Percentiles rank a stretch among this genome's conserved stretches.
phyloP scores from a whole-genome alignment of 2,329 filamentous ascomycete genomes.

The Sporothrix pseudoabietina region DNA sequence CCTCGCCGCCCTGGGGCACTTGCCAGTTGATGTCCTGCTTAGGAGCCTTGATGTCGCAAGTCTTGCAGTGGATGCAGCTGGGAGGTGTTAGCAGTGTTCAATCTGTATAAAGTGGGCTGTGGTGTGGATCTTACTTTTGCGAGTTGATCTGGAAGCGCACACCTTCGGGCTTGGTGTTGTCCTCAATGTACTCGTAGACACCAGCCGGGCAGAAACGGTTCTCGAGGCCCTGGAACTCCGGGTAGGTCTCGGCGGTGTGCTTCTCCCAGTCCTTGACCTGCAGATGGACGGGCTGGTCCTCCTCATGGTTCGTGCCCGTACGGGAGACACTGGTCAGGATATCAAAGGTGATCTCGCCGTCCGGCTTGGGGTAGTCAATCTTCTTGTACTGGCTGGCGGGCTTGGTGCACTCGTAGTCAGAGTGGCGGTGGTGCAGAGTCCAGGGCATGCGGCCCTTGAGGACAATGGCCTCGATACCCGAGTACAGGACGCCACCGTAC shows the following conservation, averaged over 20 bases:
- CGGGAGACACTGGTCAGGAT: slow-evolving; percentile 93
- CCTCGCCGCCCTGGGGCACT: slow-evolving; percentile 87
- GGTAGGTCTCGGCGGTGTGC: slow-evolving; percentile 81
- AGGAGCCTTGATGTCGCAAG: slow-evolving; percentile 97
- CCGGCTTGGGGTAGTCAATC: slow-evolving; percentile 96
- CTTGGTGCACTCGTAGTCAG: slow-evolving; percentile 79
- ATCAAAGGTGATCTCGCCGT: slow-evolving; percentile 92
- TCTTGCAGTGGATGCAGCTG: slow-evolving; percentile 99
- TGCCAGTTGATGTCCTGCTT: slow-evolving; percentile 97
- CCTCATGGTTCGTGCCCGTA: slow-evolving; percentile 97
- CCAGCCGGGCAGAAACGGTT: slow-evolving; percentile 96
- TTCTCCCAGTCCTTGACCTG: slow-evolving; percentile 95
- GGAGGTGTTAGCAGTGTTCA: slow-evolving; percentile 9
- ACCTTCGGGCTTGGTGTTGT: slow-evolving; percentile 79
- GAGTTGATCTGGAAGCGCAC: slow-evolving; percentile 97
- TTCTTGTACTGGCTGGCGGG: slow-evolving; percentile 76
- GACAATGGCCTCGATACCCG: slow-evolving; percentile 85
- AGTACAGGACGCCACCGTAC: slow-evolving; percentile 89
- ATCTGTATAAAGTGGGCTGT: slow-evolving; percentile 37
- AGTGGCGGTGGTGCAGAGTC: slow-evolving; percentile 83
- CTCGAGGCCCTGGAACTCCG: slow-evolving; percentile 87
- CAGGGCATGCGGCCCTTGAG: slow-evolving; percentile 85
- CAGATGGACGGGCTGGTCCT: slow-evolving; percentile 95
- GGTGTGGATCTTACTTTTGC: slow-evolving; percentile 74
- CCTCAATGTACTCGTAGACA: slow-evolving; percentile 97